These are phyloP conservation scores for Friedmanniomyces endolithicus DNA, from an alignment of 495 filamentous ascomycete genomes.

Conservation along the genomic window DNA sequence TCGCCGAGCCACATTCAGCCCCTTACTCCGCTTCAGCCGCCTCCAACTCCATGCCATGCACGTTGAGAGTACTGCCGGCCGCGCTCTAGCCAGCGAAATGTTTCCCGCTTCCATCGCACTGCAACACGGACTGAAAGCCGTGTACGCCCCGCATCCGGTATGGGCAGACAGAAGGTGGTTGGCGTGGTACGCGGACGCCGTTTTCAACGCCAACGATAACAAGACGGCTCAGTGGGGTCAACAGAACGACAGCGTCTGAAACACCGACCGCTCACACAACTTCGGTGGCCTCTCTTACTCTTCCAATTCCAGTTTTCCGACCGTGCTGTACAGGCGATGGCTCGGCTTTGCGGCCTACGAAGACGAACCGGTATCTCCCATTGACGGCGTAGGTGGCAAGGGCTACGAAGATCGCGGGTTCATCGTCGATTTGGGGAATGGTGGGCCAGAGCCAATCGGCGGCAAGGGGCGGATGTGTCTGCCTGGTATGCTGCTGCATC, in stretches of 20 bases:
- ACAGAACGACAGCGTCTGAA: constrained; percentile 26
- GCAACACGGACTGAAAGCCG: constrained; percentile 60
- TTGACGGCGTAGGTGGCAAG: constrained; percentile 11
- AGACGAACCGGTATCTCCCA: background rate
- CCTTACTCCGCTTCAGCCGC: constrained; percentile 50
- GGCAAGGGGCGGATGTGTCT: constrained; percentile 83
- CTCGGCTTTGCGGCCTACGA: constrained; percentile 33
- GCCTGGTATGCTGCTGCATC: constrained; percentile 55
- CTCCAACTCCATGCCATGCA: constrained; percentile 52
- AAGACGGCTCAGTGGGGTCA: constrained; percentile 24
- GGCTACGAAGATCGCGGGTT: constrained; percentile 12
- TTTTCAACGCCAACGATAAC: constrained; percentile 44
- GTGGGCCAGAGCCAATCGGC: constrained; percentile 25
- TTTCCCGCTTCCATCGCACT: constrained; percentile 51
- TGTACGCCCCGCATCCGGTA: constrained; percentile 57
- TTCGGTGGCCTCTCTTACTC: constrained; percentile 50
- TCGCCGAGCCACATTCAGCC: constrained; percentile 54
- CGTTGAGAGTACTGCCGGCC: constrained; percentile 46
- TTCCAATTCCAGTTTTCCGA: constrained; percentile 40
- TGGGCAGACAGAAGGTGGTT: constrained; percentile 52
- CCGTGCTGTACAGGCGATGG: constrained; percentile 50
- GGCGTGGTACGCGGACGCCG: constrained; percentile 40
- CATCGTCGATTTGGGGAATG: constrained; percentile 18
- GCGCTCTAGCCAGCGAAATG: constrained; percentile 59
- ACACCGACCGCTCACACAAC: constrained; percentile 38